phyloP scores from a whole-genome alignment of 176 grass and related monocot genomes.

The Bromus sterilis region DNA sequence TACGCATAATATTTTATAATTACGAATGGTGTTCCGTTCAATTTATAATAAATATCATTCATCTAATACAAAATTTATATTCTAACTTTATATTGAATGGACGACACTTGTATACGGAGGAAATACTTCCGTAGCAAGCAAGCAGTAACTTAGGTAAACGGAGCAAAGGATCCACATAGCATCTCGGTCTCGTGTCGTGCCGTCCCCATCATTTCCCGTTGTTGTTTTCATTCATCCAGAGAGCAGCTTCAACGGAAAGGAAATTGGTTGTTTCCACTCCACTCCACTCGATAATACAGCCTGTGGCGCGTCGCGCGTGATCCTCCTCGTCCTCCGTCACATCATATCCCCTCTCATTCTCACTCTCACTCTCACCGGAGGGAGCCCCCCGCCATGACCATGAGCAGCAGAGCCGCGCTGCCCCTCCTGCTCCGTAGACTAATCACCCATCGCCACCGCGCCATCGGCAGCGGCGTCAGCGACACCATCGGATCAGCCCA shows the following conservation, averaged over 20 bases:
- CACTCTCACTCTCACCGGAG: background rate
- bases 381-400: constrained; percentile 5
- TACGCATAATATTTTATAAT: too few relatives aligned
- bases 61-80: too few relatives aligned
- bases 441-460: background rate
- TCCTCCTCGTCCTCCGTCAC: background rate
- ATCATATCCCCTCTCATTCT: background rate
- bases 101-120: too few relatives aligned
- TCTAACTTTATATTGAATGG: too few relatives aligned
- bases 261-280: background rate
- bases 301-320: background rate
- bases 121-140: too few relatives aligned
- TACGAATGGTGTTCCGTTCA: too few relatives aligned
- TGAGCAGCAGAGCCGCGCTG: background rate
- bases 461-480: background rate
- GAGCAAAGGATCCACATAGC: too few relatives aligned
- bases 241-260: background rate
- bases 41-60: too few relatives aligned
- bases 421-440: constrained; percentile 5
- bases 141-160: too few relatives aligned
- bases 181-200: too few relatives aligned
- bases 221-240: background rate
- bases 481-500: background rate
- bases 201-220: background rate
- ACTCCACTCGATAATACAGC: background rate